Evolutionary conservation across 139 green algal species (phyloP), one percentile per base, ranked within the genome.

Genomic region (Chara braunii): DNA sequence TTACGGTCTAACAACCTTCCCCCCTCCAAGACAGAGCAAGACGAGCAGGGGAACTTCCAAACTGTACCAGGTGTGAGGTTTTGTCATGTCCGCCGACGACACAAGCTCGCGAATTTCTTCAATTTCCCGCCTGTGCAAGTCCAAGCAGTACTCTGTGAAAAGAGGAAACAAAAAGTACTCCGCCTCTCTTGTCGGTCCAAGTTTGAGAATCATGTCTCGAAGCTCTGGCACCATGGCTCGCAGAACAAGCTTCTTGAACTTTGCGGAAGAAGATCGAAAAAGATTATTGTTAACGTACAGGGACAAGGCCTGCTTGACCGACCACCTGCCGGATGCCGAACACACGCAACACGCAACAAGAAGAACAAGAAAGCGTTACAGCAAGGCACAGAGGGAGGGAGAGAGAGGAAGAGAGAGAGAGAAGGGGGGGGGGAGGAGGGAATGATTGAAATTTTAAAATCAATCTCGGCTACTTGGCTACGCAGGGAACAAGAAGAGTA

Each of bases 91-190:
- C 1, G 68, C 68, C 9, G 28, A 57, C 18, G 53, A 48, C 9
- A 72, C 68, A 12, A 77, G 43, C 2, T 62, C 44, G 3, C 51
- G 36, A 23, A 60, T 72, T 3, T 14, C 24, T 32, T 28, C 36
- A 23, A 75, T 62, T 58, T 75, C 67, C 11, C 51, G 57, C 4
- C 44, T 22, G 23, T 64, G 69, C 18, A 55, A 31, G 7, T 64
- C 23, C 37, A 72, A 48, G 37, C 67, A 75, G 35, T 55, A 62
- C 37, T 72, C 58, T 8, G 67, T 44, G 36, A 75, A 75, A 12
- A 75, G 59, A 26, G 67, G 67, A 31, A 75, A 75, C 7, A 75
- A 42, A 23, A 35, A 71, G 23, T 72, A 57, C 60, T 72, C 67
- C 7, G 37, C 59, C 9, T n/a, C 22, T 14, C 14, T 23, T 31